Base-by-base conservation (phyloP, 768 basidiomycete genomes). In the Goffeauzyma gilvescens region DNA sequence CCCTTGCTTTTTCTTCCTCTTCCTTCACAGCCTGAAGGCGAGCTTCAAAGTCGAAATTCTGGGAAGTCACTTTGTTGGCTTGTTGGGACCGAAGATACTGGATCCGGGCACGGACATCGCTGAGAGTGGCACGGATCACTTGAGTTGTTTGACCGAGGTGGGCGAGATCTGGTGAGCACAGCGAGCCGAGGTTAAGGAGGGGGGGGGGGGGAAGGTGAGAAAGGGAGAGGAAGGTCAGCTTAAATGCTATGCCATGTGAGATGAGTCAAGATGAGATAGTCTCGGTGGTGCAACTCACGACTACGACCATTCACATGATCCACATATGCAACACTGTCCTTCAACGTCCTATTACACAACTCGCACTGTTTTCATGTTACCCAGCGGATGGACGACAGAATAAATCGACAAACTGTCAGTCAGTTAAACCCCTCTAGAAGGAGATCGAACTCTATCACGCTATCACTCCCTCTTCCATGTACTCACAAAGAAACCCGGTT, bases 71-170 rank as follows among this genome's bases (percentile, higher is more conserved):
- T 6, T 78, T 77, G 31, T 81, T 77, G 48, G 77, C 79, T 2
- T 89, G 89, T 63, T 77, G 78, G 62, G 83, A 86, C 12, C 90
- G 77, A 23, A 98, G 68, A 27, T 72, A 67, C 0, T 83, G 82
- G 64, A 98, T 96, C 46, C 81, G 77, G 5, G 78, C 78, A 33
- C 85, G 81, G 40, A 98, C 93, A 66, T 98, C 85, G 50, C 78
- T 77, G 14, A 96, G 66, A 0, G 89, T 89, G 2, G 93, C 95
- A 14, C 87, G 75, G 55, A 77, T 78, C 42, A 93, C 70, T 42
- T 78, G 79, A 15, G 90, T 98, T 2, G 85, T 85, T 67, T 96
- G 93, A n/a, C 93, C 93, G n/a, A 96, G 55, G 20, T 71, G 74
- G 31, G 86, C 78, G 38, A 98, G 70, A 70, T 98, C 93, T 96